Base-by-base conservation (phyloP, 2,329 filamentous ascomycete genomes). In the Phaeosphaeria sp. region DNA sequence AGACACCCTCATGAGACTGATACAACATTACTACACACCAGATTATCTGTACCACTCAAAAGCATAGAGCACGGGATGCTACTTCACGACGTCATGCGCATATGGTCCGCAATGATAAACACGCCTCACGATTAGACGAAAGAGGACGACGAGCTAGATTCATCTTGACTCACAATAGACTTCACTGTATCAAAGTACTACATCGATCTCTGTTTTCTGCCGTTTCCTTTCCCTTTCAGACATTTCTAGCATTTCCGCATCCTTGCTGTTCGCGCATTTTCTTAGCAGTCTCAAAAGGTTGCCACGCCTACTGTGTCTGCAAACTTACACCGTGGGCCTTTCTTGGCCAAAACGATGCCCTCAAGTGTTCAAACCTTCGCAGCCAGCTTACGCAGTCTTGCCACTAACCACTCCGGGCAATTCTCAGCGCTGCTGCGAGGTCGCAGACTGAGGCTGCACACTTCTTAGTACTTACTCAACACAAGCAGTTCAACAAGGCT, bases 121-220 rank as follows among this genome's bases (percentile, higher is more conserved):
- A 67, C 62, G 63, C 58, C 62, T 67, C 59, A 67, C 55, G 64
- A 70, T 50, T 69, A 72, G 63, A 71, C 58, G 55, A 66, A 47
- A 55, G 45, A 47, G 43, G 18, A 54, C 36, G 50, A 53, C 45
- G 62, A 49, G 55, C 62, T 66, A 70, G 63, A 67, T 50, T 58
- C 54, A 62, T 46, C 50, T 59, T 60, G 50, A 61, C 43, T 48
- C 24, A 57, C 58, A 59, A 59, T 60, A 63, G 53, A 61, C 30
- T 45, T 25, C 4, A 25, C 44, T 24, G 17, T 2, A 22, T 7
- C 7, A 11, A 42, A 21, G 21, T 20, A 44, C 17, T 18, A 21
- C 18, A 20, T 44, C 18, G 11, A 44, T 21, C 42, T 42, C 20
- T n/a, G 17, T n/a, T 39, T 39, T 39, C n/a, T n/a, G 25, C 11